Percentiles rank a stretch among this genome's conserved stretches.
These are phyloP conservation scores for Aquilaria malaccensis DNA, from an alignment of 345 rosid genomes.

Conservation along the genomic window DNA sequence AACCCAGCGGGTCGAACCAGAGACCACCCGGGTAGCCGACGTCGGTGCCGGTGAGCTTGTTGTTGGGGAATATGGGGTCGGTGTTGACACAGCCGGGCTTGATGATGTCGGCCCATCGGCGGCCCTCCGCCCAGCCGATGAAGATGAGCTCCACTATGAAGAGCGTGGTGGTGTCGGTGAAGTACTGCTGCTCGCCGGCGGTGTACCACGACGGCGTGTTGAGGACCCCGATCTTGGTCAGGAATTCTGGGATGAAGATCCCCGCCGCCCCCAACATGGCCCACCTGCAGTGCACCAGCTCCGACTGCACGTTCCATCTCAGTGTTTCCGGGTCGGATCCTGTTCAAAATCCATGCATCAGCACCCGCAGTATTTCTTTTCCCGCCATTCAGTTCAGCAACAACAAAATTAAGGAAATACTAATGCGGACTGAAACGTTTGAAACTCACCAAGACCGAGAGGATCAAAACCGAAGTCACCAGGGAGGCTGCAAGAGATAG, in stretches of 20 bases:
- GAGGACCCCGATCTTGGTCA: slow-evolving; percentile 79
- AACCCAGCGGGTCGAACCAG: slow-evolving; percentile 97
- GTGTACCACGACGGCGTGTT: slow-evolving; percentile 97
- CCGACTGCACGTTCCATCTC: slow-evolving; percentile 86
- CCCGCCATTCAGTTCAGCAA: too few relatives aligned
- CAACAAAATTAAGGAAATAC: too few relatives aligned
- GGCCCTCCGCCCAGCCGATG: slow-evolving; percentile 97
- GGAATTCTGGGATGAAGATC: slow-evolving; percentile 89
- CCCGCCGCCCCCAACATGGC: slow-evolving; percentile 99
- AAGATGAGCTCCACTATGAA: slow-evolving; percentile 72
- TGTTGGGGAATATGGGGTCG: slow-evolving; percentile 94
- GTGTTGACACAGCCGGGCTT: slow-evolving; percentile 97
- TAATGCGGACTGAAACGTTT: too few relatives aligned
- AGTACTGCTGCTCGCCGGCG: slow-evolving; percentile 76
- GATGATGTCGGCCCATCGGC: slow-evolving; percentile 94
- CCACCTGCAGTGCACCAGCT: slow-evolving; percentile 93
- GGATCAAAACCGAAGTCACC: slow-evolving; percentile 99
- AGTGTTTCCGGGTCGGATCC: slow-evolving; percentile 91
- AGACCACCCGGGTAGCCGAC: slow-evolving; percentile 99
- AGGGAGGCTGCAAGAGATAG: slow-evolving; percentile 56
- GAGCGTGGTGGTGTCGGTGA: slow-evolving; percentile 87
- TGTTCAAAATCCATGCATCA: slow-evolving; percentile 13
- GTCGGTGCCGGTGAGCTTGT: slow-evolving; percentile 91
- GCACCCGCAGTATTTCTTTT: not conserved
- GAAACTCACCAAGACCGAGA: slow-evolving; percentile 71